These are phyloP conservation scores for Conidiobolus incongruus DNA, from an alignment of 371 early-diverging fungal species.

Conservation along the genomic window DNA sequence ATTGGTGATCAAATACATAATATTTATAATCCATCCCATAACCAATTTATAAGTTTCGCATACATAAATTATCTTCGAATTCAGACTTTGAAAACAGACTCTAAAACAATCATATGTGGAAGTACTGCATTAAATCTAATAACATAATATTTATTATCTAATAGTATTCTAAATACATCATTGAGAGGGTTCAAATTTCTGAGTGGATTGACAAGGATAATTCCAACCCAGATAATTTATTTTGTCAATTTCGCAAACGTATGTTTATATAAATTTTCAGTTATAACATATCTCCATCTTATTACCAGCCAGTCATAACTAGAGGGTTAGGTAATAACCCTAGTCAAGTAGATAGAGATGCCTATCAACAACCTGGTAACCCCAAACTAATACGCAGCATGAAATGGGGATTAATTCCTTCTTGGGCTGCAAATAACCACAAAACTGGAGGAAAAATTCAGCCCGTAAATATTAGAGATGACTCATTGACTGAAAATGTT, in stretches of 20 bases:
- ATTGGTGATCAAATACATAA: too few relatives aligned
- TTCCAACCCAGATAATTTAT: background rate
- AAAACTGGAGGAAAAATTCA: background rate
- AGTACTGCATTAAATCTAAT: constrained; percentile 1
- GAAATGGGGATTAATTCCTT: constrained; percentile 5
- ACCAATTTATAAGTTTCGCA: too few relatives aligned
- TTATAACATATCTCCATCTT: constrained; percentile 2
- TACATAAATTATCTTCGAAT: too few relatives aligned
- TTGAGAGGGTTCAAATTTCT: background rate
- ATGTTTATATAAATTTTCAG: background rate
- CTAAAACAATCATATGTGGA: background rate
- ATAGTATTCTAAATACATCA: background rate
- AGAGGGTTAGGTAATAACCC: too few relatives aligned
- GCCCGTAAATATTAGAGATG: constrained; percentile 4
- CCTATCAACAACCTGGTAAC: too few relatives aligned
- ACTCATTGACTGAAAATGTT: background rate
- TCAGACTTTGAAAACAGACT: background rate
- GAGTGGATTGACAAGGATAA: background rate
- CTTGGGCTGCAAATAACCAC: background rate
- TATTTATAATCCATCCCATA: too few relatives aligned
- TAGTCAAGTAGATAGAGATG: too few relatives aligned
- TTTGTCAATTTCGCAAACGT: background rate
- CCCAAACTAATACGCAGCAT: too few relatives aligned
- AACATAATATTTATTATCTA: background rate
- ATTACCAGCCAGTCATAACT: background rate